Base-by-base conservation (phyloP, 2,329 filamentous ascomycete species). In the Seiridium cupressi region DNA sequence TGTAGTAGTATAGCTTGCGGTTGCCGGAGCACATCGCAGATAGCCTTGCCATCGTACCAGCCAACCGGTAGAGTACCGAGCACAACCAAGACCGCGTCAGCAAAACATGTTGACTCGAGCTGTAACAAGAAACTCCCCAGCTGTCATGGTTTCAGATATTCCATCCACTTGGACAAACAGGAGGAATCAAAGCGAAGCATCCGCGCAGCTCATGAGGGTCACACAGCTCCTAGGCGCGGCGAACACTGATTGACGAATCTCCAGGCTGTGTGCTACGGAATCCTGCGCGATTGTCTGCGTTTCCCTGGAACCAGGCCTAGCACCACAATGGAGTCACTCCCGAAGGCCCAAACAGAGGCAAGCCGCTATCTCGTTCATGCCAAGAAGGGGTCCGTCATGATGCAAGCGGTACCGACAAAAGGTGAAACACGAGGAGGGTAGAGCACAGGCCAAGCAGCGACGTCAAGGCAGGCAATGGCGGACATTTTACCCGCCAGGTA, bases 101-200 rank as follows among this genome's bases (percentile, higher is more conserved):
- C 36, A 44, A 51, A 44, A 44, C 26, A 38, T 18, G 31, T 18
- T 36, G 47, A 59, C 31, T 59, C 55, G 44, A 49, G 46, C 32
- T 58, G 57, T 59, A 59, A 54, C 57, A 35, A 32, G 5, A 53
- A 48, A 59, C 18, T 36, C 6, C 38, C 13, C 38, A 46, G 53
- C 36, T 59, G 57, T 59, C 57, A 59, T 46, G 35, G 57, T 59
- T 59, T 59, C 57, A 54, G 57, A 51, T 34, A 31, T 49, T 31
- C 48, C 38, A 35, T 38, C 57, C 55, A 49, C 47, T 54, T 51
- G 47, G 38, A 38, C 40, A 53, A 59, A 59, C 55, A 31, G 34
- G 36, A 55, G 40, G 36, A 58, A 34, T 49, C 55, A 44, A 58
- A 58, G 46, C 55, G 42, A 42, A 44, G 32, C n/a, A 48, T 11